phyloP scores from a whole-genome alignment of 176 grass and related monocot genomes.

The Carex myosuroides region DNA sequence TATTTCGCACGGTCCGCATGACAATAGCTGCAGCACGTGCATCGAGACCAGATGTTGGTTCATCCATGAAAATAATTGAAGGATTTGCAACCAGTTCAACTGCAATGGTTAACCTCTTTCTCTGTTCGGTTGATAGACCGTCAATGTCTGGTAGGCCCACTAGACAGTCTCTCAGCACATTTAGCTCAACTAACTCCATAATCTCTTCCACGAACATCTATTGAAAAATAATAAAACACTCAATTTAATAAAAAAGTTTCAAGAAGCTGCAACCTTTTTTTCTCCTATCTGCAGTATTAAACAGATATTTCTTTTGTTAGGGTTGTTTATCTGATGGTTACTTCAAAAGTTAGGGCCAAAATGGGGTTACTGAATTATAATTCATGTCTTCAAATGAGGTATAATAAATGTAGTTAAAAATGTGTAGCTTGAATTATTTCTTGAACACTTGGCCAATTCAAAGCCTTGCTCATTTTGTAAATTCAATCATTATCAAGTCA shows the following conservation, averaged over 20 bases:
- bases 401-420: background rate
- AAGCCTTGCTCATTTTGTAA: no score
- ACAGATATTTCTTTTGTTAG: background rate
- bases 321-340: background rate
- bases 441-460: background rate
- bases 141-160: constrained; percentile 70
- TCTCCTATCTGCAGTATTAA: background rate
- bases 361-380: background rate
- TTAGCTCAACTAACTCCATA: constrained; percentile 84
- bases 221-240: background rate
- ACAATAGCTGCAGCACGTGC: constrained; percentile 94
- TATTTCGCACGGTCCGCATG: constrained; percentile 87
- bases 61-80: constrained; percentile 95
- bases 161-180: constrained; percentile 54
- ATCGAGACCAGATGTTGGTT: constrained; percentile 93
- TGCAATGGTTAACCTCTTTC: constrained; percentile 81
- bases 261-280: background rate
- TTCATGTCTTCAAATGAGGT: background rate
- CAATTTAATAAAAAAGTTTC: background rate
- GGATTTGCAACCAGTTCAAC: constrained; percentile 88
- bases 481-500: no score
- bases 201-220: constrained; percentile 96
- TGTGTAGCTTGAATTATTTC: background rate
- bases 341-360: background rate
- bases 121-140: constrained; percentile 85